A percentile compares a stretch with the other conserved stretches of the same genome.
Evolutionary conservation across 306 rosid genomes (phyloP).

Genomic region (Vicia faba): DNA sequence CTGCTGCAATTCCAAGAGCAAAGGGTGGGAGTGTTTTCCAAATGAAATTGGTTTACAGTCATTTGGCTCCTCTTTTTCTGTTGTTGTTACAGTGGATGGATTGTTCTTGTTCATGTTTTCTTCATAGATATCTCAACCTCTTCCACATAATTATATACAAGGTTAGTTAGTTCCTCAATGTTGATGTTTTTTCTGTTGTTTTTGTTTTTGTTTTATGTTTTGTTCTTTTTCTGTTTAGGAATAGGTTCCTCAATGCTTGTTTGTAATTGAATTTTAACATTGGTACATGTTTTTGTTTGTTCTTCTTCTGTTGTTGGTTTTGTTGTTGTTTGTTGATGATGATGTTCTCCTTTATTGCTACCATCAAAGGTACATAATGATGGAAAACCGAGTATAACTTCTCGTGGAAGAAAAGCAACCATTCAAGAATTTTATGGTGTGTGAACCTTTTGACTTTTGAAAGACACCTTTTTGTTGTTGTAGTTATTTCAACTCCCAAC

Average conservation of each 20-base stretch:
- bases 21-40: constrained; percentile 76
- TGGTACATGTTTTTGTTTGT: not conserved
- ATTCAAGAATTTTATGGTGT: constrained; percentile 84
- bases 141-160: constrained; percentile 80
- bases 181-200: not conserved
- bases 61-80: constrained; percentile 75
- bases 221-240: constrained; percentile 16
- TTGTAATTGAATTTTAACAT: not conserved
- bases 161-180: constrained; percentile 48
- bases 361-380: constrained; percentile 67
- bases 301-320: not conserved
- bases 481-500: constrained; percentile 6
- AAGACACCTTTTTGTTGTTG: constrained; percentile 12
- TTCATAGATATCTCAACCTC: constrained; percentile 69
- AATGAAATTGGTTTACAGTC: constrained; percentile 84
- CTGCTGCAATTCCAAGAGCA: constrained; percentile 80
- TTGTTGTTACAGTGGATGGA: constrained; percentile 85
- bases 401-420: constrained; percentile 87
- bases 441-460: constrained; percentile 35
- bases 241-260: not conserved
- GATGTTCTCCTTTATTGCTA: not conserved
- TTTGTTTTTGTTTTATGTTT: constrained; percentile 2
- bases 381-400: constrained; percentile 64
- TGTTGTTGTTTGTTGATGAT: constrained; percentile 6
- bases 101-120: constrained; percentile 75